Conservation (phyloP, 2,329 filamentous ascomycete species). For the Phaeosphaeriaceae sp. region DNA sequence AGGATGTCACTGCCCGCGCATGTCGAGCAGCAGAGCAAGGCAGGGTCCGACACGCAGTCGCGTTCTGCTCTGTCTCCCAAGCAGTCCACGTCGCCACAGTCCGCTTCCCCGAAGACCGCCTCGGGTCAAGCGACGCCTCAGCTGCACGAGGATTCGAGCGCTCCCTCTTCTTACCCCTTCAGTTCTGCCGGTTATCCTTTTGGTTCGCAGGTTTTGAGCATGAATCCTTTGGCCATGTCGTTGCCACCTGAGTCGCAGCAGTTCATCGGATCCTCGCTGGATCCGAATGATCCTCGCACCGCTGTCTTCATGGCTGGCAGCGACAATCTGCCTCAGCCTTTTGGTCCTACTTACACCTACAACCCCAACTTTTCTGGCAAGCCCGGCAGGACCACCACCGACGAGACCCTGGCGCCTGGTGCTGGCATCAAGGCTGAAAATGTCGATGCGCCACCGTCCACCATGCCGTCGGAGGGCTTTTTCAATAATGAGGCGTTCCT, state of each 20-base stretch:
- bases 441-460: conserved; percentile 19
- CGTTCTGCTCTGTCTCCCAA: conserved; percentile 26
- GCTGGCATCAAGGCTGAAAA: conserved; percentile 29
- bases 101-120: conserved; percentile 23
- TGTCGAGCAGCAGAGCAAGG: conserved; percentile 27
- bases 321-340: conserved; percentile 49
- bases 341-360: conserved; percentile 53
- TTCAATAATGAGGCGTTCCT: conserved; percentile 24
- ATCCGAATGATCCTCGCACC: conserved; percentile 54
- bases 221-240: conserved; percentile 56
- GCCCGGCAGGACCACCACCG: conserved; percentile 17
- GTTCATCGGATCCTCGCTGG: conserved; percentile 56
- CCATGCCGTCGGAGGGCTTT: conserved; percentile 30
- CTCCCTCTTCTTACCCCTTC: conserved; percentile 27
- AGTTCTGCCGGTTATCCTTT: conserved; percentile 33
- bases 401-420: conserved; percentile 43
- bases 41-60: conserved; percentile 15
- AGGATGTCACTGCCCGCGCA: conserved; percentile 55
- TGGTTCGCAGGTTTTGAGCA: conserved; percentile 37
- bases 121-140: conserved; percentile 33
- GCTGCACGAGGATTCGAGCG: conserved; percentile 25
- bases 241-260: conserved; percentile 62
- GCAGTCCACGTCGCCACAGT: conserved; percentile 32
- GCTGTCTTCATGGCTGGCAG: conserved; percentile 56
- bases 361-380: conserved; percentile 51